Evolutionary conservation across 768 basidiomycete species (phyloP).

Genomic region (Clitopilus hobsonii): DNA sequence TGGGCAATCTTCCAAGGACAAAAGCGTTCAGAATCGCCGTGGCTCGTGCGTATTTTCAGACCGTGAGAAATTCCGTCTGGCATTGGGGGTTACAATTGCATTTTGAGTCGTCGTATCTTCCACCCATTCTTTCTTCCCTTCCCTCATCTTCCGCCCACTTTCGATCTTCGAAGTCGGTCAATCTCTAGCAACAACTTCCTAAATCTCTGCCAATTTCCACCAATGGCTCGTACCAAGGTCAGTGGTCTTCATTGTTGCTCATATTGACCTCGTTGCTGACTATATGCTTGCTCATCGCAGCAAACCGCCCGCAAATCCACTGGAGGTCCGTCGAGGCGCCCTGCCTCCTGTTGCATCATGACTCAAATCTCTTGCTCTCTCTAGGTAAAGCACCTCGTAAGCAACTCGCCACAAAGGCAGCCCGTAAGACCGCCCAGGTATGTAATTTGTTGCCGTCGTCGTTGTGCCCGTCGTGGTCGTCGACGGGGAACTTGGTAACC

Average conservation of each 20-base stretch:
- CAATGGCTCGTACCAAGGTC: slow-evolving; percentile 91
- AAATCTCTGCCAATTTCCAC: slow-evolving; percentile 16
- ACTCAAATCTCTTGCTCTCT: slow-evolving; percentile 16
- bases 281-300: slow-evolving; percentile 39
- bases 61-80: slow-evolving; percentile 44
- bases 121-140: slow-evolving; percentile 27
- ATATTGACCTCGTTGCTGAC: slow-evolving; percentile 17
- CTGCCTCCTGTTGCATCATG: slow-evolving; percentile 12
- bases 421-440: slow-evolving; percentile 82
- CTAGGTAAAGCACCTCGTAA: slow-evolving; percentile 88
- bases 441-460: slow-evolving; percentile 23
- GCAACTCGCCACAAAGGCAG: slow-evolving; percentile 94
- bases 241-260: slow-evolving; percentile 10
- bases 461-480: slow-evolving; percentile 21
- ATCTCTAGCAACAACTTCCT: slow-evolving; percentile 18
- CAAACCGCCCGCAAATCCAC: slow-evolving; percentile 99
- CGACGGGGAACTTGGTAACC: slow-evolving; percentile 7
- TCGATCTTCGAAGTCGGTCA: slow-evolving; percentile 16
- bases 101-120: slow-evolving; percentile 26
- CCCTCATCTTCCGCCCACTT: slow-evolving; percentile 28
- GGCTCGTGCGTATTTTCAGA: slow-evolving; percentile 42
- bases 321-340: slow-evolving; percentile 62
- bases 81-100: slow-evolving; percentile 30
- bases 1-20: slow-evolving; percentile 42
- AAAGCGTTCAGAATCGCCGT: slow-evolving; percentile 42